Conservation (phyloP, 2,329 filamentous ascomycete species). For the Myotisia sp. region DNA sequence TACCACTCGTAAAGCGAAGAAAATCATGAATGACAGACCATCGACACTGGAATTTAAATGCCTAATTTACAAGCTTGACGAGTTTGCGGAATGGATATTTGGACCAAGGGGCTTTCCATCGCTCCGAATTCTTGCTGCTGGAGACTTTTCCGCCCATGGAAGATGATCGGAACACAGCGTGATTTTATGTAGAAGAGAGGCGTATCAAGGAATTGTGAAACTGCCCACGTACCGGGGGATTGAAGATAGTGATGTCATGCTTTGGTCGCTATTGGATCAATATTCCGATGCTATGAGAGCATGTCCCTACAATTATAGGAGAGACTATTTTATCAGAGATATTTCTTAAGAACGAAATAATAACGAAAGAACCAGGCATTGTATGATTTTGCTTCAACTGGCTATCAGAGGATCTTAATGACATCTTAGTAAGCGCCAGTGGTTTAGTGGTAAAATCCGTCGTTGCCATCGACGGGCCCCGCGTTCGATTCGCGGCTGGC, state of each 20-base stretch:
- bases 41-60: background rate
- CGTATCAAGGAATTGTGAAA: background rate
- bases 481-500: conserved; percentile 33
- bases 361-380: too few species aligned
- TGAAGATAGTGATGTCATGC: conserved; percentile 3
- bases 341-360: too few species aligned
- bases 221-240: background rate
- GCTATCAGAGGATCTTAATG: too few species aligned
- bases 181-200: conserved; percentile 4
- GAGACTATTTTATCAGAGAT: too few species aligned
- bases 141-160: conserved; percentile 4
- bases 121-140: conserved; percentile 4
- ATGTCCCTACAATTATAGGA: conserved; percentile 4
- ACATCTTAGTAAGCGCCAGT: too few species aligned
- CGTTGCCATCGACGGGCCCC: conserved; percentile 40
- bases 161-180: background rate
- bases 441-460: conserved; percentile 42
- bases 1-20: background rate
- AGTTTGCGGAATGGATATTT: conserved; percentile 7
- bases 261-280: conserved; percentile 3
- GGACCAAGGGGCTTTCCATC: conserved; percentile 5
- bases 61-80: background rate
- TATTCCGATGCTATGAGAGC: conserved; percentile 4
- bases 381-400: too few species aligned
- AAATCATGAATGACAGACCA: background rate